Base-by-base conservation (phyloP, 1,284 basidiomycete species). In the Tetrapyrgos nigripes region DNA sequence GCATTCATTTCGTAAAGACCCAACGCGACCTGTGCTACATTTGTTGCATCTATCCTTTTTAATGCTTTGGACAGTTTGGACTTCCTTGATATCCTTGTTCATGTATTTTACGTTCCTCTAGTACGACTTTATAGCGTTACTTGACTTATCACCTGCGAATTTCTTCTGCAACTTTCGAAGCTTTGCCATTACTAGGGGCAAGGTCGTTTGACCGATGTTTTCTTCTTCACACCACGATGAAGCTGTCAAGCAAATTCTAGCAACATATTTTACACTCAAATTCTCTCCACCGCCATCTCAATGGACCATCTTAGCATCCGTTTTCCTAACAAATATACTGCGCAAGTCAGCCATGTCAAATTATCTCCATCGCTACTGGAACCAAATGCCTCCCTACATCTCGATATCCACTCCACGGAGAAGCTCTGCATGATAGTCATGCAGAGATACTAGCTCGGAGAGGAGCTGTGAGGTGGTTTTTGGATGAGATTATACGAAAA, bases 391-490 rank as follows among this genome's bases (percentile, higher is more conserved):
- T 96, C 0, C 93, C 96, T 1, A 82, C 79, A 13, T 66, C 73
- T 1, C 81, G 82, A 50, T 78, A 94, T 0, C 87, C 93, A 0
- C 67, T 73, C 2, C 76, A 80, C n/a, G 96, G 96, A 0, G 93
- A 97, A 67, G 83, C 88, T 1, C 63, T 98, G 26, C 94, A 97
- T 68, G 96, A 98, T 68, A 88, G 84, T 50, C 96, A 98, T 72
- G 96, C 96, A 3, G 96, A 98, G 73, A 83, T 97, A 17, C 80
- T 97, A 14, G 93, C 94, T 0, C 81, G 93, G 27, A 82, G 96
- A 19, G 90, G 89, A 2, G 87, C 91, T 1, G 70, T 91, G 35
- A 82, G 87, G n/a, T 98, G 93, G 93, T 75, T 96, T 47, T 71
- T 95, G 26, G 83, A 88, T 52, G 89, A 96, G 70, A 79, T 91